phyloP scores from a whole-genome alignment of 306 rosid species.

The Ormosia semicastrata region DNA sequence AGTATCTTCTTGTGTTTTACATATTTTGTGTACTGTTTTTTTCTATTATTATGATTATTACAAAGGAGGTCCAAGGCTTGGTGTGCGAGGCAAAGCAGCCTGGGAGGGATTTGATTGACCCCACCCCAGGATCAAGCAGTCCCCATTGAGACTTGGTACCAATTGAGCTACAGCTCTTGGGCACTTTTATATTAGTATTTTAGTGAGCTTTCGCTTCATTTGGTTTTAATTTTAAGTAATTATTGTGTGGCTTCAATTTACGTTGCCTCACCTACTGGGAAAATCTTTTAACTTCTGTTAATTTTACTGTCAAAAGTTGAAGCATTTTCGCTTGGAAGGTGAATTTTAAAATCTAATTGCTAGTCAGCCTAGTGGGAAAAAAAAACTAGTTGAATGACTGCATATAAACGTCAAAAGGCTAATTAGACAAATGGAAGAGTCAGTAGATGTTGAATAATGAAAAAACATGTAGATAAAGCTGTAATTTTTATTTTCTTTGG shows the following conservation, averaged over 20 bases:
- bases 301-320: background rate
- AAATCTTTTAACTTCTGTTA: background rate
- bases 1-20: background rate
- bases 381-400: background rate
- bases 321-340: background rate
- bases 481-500: background rate
- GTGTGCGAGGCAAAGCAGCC: background rate
- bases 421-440: background rate
- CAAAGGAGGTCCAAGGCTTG: background rate
- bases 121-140: background rate
- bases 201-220: background rate
- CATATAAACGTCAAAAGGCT: constrained; percentile 8
- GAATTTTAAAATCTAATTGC: background rate
- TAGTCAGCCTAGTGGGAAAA: background rate
- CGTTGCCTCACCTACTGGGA: background rate
- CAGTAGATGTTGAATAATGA: background rate
- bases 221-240: background rate
- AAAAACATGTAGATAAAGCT: background rate
- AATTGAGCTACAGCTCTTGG: background rate
- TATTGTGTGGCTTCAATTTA: background rate
- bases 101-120: background rate
- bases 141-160: background rate
- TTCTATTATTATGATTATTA: background rate
- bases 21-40: background rate
- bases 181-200: background rate